A percentile compares a stretch with the other conserved stretches of the same genome.
Evolutionary conservation across 2,329 filamentous ascomycete genomes (phyloP).

Genomic region (Dothiorella sarmentorum): DNA sequence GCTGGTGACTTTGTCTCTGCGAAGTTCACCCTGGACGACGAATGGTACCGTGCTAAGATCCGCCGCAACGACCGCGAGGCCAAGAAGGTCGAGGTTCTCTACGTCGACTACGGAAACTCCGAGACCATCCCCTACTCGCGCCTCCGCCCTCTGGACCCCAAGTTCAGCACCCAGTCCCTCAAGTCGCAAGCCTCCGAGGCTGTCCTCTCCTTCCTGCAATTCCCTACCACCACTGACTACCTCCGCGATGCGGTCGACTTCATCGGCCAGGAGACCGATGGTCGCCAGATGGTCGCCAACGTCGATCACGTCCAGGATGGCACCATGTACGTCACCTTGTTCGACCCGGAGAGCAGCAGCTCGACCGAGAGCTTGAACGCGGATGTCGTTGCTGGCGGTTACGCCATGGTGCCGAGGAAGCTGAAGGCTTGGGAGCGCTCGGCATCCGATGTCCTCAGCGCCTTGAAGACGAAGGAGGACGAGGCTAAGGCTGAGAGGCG

Average conservation of each 20-base stretch:
- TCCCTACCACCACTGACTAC: slow-evolving; percentile 79
- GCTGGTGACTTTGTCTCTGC: slow-evolving; percentile 88
- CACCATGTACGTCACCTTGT: slow-evolving; percentile 79
- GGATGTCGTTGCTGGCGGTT: slow-evolving; percentile 76
- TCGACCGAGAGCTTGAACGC: slow-evolving; percentile 82
- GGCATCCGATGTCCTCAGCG: slow-evolving; percentile 67
- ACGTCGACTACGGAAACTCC: slow-evolving; percentile 94
- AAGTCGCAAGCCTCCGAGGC: slow-evolving; percentile 86
- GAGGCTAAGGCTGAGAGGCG: slow-evolving; percentile 75
- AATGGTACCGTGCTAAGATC: slow-evolving; percentile 93
- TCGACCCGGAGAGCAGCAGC: slow-evolving; percentile 66
- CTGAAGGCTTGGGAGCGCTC: slow-evolving; percentile 86
- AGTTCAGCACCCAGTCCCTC: slow-evolving; percentile 72
- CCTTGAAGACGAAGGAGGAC: slow-evolving; percentile 68
- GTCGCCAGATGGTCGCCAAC: slow-evolving; percentile 78
- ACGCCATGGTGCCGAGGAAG: slow-evolving; percentile 89
- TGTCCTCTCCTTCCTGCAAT: slow-evolving; percentile 81
- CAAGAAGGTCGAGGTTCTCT: slow-evolving; percentile 82
- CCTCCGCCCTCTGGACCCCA: slow-evolving; percentile 76
- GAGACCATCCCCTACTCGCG: slow-evolving; percentile 83
- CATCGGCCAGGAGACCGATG: slow-evolving; percentile 70
- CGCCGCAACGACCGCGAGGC: slow-evolving; percentile 88
- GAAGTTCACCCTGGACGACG: slow-evolving; percentile 80
- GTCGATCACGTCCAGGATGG: slow-evolving; percentile 85
- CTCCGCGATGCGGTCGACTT: slow-evolving; percentile 74